phyloP scores from a whole-genome alignment of 2,329 filamentous ascomycete species.

The Chrysosporium keratinophilum region DNA sequence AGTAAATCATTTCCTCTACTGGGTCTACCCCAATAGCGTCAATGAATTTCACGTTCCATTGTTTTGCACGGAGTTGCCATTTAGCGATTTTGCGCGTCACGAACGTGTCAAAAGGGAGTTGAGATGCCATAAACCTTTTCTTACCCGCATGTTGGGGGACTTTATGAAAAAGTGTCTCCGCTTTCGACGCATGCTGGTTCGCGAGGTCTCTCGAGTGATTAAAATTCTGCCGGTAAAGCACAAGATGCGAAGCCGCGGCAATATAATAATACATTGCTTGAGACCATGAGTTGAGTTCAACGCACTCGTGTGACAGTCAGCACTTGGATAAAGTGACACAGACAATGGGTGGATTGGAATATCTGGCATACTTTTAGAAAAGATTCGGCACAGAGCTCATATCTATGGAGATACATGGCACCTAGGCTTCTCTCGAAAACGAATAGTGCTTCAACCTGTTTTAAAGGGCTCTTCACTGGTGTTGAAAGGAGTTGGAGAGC shows the following conservation, averaged over 20 bases:
- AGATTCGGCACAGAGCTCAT: constrained; percentile 58
- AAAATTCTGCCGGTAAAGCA: constrained; percentile 56
- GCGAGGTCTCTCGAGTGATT: constrained; percentile 36
- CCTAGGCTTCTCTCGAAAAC: constrained; percentile 75
- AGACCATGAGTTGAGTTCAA: constrained; percentile 82
- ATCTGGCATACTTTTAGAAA: constrained; percentile 50
- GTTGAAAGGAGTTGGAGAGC: constrained; percentile 56
- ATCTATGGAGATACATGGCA: constrained; percentile 68
- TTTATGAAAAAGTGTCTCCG: constrained; percentile 60
- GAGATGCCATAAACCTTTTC: constrained; percentile 80
- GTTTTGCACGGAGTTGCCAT: constrained; percentile 69
- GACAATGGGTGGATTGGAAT: neutral
- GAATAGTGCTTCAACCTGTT: constrained; percentile 75
- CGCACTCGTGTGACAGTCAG: constrained; percentile 39
- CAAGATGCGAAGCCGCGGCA: constrained; percentile 65
- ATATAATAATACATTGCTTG: constrained; percentile 85
- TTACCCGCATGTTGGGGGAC: constrained; percentile 66
- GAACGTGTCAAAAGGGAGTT: constrained; percentile 83
- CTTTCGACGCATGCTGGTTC: constrained; percentile 49
- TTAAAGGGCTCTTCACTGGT: constrained; percentile 59
- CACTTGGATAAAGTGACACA: neutral
- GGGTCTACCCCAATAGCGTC: constrained; percentile 76
- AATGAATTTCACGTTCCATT: constrained; percentile 55
- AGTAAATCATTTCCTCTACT: constrained; percentile 79
- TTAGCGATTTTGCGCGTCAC: constrained; percentile 73